Evolutionary conservation across 164 flowering plant species (phyloP).

Genomic region (Malania oleifera): DNA sequence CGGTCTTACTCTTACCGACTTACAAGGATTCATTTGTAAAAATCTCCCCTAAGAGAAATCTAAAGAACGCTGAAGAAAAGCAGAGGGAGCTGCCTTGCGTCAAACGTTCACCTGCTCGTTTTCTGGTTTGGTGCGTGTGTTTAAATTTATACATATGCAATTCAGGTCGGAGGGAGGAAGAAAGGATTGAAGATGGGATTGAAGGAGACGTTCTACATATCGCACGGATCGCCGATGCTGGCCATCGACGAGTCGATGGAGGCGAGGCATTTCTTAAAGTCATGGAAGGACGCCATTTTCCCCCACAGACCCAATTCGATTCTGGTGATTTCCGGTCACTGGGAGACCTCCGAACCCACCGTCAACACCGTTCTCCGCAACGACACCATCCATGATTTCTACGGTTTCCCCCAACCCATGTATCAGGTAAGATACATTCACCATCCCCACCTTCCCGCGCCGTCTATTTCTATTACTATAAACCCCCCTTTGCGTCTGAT

Average conservation of each 20-base stretch:
- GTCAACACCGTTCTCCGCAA: slow-evolving; percentile 42
- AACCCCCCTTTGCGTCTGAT: background rate
- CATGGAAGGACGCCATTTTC: slow-evolving; percentile 36
- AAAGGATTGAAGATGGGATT: no score
- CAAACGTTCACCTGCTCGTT: no score
- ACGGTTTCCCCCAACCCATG: slow-evolving; percentile 68
- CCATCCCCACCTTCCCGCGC: no score
- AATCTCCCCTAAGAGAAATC: no score
- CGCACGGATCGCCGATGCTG: slow-evolving; percentile 41
- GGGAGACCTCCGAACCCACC: slow-evolving; percentile 64
- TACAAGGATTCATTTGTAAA: no score
- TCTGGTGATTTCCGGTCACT: slow-evolving; percentile 72
- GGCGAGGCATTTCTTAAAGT: slow-evolving; percentile 42
- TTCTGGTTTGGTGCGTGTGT: no score
- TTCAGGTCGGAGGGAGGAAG: no score
- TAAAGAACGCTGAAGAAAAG: no score
- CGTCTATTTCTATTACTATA: no score
- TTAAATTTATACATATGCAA: no score
- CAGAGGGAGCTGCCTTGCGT: no score
- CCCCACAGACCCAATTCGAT: slow-evolving; percentile 46
- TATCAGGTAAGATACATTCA: slow-evolving; percentile 47
- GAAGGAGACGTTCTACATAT: slow-evolving; percentile 33
- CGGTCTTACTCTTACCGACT: no score
- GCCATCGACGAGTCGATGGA: slow-evolving; percentile 38
- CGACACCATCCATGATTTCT: slow-evolving; percentile 72